A percentile compares a stretch with the other conserved stretches of the same genome.
These are phyloP conservation scores for Epichloe gansuensis DNA, from an alignment of 2,329 filamentous ascomycete genomes.

Conservation along the genomic window DNA sequence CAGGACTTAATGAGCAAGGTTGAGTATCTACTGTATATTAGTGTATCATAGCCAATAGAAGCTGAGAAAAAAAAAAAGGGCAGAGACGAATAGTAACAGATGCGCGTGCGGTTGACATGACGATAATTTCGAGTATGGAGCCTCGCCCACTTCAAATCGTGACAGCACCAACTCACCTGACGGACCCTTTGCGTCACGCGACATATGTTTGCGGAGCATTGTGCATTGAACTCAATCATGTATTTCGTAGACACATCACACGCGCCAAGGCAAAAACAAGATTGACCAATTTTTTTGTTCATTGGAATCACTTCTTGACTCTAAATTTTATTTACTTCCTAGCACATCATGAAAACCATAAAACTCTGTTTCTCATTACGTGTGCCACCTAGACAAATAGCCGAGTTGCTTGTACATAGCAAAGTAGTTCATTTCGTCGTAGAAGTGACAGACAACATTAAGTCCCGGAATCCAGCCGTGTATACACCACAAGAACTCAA, in stretches of 20 bases:
- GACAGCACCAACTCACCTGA: no score
- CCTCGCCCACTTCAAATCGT: no score
- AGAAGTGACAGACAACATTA: constrained; percentile 28
- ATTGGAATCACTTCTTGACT: constrained; percentile 31
- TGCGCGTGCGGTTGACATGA: background rate
- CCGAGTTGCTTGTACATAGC: constrained; percentile 31
- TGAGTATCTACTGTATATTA: background rate
- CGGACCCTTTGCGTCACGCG: no score
- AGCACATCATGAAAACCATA: constrained; percentile 23
- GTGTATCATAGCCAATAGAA: background rate
- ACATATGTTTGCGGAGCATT: background rate
- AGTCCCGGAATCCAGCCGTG: constrained; percentile 13
- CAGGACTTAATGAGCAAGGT: background rate
- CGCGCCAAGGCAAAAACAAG: background rate
- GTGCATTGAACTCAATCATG: background rate
- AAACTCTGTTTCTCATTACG: constrained; percentile 25
- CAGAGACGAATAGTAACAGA: background rate
- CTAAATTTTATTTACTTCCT: constrained; percentile 30
- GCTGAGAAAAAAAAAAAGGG: background rate
- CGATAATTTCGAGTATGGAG: no score
- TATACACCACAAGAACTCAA: constrained; percentile 14
- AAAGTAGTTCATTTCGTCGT: constrained; percentile 32
- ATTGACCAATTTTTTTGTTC: constrained; percentile 3
- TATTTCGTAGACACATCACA: background rate
- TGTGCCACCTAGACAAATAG: constrained; percentile 27